Evolutionary conservation across 495 filamentous ascomycete genomes (phyloP).

Genomic region (Neurospora sp.): DNA sequence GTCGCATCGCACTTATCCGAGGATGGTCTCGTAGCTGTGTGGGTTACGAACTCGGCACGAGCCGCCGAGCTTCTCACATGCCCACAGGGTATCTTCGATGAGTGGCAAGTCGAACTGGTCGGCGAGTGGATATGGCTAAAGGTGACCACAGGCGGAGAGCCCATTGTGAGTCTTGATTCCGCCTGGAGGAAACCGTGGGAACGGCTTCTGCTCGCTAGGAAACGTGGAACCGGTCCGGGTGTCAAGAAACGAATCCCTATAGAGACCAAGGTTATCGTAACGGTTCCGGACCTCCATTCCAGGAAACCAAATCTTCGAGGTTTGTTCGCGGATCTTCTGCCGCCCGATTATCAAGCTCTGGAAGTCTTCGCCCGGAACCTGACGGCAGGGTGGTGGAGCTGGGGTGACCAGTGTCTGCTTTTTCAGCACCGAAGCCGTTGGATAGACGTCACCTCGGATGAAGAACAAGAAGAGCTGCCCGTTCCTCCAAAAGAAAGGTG

Average conservation of each 20-base stretch:
- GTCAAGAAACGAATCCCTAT: slow-evolving; percentile 18
- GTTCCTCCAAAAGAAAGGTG: neutral
- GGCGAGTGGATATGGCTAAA: slow-evolving; percentile 96
- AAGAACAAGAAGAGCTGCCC: neutral
- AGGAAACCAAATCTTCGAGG: slow-evolving; percentile 58
- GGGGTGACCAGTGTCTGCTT: slow-evolving; percentile 77
- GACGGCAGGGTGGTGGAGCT: slow-evolving; percentile 80
- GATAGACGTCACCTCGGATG: slow-evolving; percentile 22
- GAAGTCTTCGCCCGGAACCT: slow-evolving; percentile 86
- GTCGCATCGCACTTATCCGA: slow-evolving; percentile 45
- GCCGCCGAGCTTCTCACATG: slow-evolving; percentile 47
- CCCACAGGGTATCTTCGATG: slow-evolving; percentile 40
- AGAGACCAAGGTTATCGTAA: slow-evolving; percentile 46
- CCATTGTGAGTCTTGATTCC: slow-evolving; percentile 56
- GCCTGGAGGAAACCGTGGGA: slow-evolving; percentile 82
- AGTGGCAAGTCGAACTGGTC: slow-evolving; percentile 51
- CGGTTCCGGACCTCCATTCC: slow-evolving; percentile 85
- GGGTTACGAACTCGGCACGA: slow-evolving; percentile 75
- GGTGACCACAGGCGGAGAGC: slow-evolving; percentile 58
- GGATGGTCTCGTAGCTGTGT: slow-evolving; percentile 59
- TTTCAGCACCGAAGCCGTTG: slow-evolving; percentile 69
- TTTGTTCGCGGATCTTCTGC: slow-evolving; percentile 36
- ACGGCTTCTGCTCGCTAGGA: slow-evolving; percentile 59
- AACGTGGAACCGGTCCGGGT: slow-evolving; percentile 6
- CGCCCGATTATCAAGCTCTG: slow-evolving; percentile 48